phyloP scores from a whole-genome alignment of 192 early-diverging fungal genomes.

The Mortierella hygrophila region DNA sequence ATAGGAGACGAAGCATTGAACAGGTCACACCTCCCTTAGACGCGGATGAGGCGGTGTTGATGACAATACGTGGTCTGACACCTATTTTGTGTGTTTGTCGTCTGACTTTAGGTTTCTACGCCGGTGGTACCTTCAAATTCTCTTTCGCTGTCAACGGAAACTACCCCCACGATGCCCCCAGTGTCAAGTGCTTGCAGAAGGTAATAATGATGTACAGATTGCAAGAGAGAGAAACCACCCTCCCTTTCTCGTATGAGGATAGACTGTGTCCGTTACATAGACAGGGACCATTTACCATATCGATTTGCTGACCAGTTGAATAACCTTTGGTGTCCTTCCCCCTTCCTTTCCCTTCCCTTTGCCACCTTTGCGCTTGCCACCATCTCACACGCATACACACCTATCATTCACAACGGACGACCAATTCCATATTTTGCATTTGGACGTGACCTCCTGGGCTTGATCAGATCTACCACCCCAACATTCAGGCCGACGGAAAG shows the following conservation, averaged over 20 bases:
- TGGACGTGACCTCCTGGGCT: neutral
- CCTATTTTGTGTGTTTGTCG: slow-evolving; percentile 20
- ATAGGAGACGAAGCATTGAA: neutral
- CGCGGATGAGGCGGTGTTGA: neutral
- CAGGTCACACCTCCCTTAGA: neutral
- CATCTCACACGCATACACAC: neutral
- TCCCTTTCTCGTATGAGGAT: neutral
- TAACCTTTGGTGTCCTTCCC: neutral
- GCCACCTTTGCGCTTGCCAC: neutral
- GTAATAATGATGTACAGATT: slow-evolving; percentile 50
- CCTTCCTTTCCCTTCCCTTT: neutral
- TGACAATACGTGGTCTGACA: neutral
- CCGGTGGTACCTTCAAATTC: slow-evolving; percentile 86
- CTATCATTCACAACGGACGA: neutral
- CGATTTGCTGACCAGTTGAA: neutral
- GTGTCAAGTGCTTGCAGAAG: slow-evolving; percentile 91
- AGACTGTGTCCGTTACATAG: neutral
- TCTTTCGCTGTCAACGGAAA: slow-evolving; percentile 84
- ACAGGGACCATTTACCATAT: neutral
- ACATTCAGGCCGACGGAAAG: slow-evolving; percentile 96
- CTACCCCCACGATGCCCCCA: slow-evolving; percentile 97
- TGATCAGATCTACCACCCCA: slow-evolving; percentile 93
- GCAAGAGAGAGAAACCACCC: neutral
- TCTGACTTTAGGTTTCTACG: slow-evolving; percentile 78
- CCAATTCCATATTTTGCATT: neutral